Evolutionary conservation across 352 stramenopile species (phyloP).

Genomic region (Globisporangium nodosum): DNA sequence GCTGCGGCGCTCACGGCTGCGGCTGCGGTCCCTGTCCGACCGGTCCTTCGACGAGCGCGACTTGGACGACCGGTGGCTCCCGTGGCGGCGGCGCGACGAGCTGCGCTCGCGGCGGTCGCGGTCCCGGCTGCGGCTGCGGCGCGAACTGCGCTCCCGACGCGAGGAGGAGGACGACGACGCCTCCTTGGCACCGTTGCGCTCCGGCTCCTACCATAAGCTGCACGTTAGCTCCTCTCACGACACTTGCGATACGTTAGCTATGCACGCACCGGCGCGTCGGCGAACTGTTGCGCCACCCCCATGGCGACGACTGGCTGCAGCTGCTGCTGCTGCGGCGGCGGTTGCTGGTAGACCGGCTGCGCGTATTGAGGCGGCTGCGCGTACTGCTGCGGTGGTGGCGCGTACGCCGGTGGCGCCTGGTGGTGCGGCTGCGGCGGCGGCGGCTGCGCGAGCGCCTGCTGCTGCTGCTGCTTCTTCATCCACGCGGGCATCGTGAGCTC

Average conservation of each 20-base stretch:
- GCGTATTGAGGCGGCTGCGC: slow-evolving; percentile 1
- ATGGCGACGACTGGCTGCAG: slow-evolving; percentile 8
- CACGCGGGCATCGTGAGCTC: slow-evolving; percentile 84
- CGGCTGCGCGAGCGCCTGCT: slow-evolving; percentile 26
- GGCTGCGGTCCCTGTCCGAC: background rate
- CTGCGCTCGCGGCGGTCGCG: slow-evolving; percentile 24
- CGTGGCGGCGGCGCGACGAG: slow-evolving; percentile 29
- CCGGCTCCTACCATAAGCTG: background rate
- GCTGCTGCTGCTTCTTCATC: slow-evolving; percentile 75
- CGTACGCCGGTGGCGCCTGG: slow-evolving; percentile 27
- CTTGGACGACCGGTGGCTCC: slow-evolving; percentile 27
- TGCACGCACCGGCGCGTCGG: slow-evolving; percentile 38
- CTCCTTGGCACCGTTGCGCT: slow-evolving; percentile 7
- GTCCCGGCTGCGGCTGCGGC: slow-evolving; percentile 9
- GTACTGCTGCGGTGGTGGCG: slow-evolving; percentile 10
- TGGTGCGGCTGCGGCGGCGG: slow-evolving; percentile 34
- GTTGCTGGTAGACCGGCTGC: slow-evolving; percentile 6
- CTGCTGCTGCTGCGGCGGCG: slow-evolving; percentile 13
- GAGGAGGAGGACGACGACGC: background rate
- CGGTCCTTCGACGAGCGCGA: slow-evolving; percentile 18
- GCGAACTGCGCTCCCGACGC: slow-evolving; percentile 9
- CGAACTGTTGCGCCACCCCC: slow-evolving; percentile 42
- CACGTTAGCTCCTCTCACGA: background rate
- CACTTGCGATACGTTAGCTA: background rate
- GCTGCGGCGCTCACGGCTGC: slow-evolving; percentile 7